Base-by-base conservation (phyloP, 495 filamentous ascomycete species). In the Penicillium alfredii region DNA sequence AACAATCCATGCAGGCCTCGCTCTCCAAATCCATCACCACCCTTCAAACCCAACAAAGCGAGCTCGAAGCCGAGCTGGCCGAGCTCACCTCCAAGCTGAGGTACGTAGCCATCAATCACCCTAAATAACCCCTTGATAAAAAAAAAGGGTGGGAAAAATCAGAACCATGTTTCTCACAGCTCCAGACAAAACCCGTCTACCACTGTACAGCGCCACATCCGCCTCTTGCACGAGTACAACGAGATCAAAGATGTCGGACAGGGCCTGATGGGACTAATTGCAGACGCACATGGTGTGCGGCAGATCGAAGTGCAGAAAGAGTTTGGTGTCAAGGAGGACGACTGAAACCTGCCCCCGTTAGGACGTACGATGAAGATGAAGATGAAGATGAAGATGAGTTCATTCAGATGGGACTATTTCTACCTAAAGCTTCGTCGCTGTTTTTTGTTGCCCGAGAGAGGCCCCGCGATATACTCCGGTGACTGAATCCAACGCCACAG, bases 171-270 rank as follows among this genome's bases (percentile, higher is more conserved):
- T n/a, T n/a, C 24, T 38, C 3, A 29, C 30, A 19, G 25, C 12
- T n/a, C 6, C 14, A 60, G 62, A 24, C 39, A 54, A 30, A 56
- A 62, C 30, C 52, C 59, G 4, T 43, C 67, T 38, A 49, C 52
- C n/a, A 66, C 72, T 6, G 75, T 86, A 16, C 70, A 79, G 32
- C 64, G 55, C 5, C 82, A 88, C 56, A 86, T 87, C 45, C 64
- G 62, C 38, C 66, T 80, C 1, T 61, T 90, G 5, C 81, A 86
- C 49, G 64, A 78, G 34, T 88, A 88, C 66, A 90, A 90, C 56
- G 85, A 86, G 43, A 78, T 88, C 49, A 76, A 79, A 32, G 85
- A 88, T 54, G 61, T 83, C 2, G 84, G 74, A 0, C 79, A 81
- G 53, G 82, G 82, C 0, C 51, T 90, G 11, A 78, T 87, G 60